Evolutionary conservation across 306 rosid genomes (phyloP).

Genomic region (Vigna radiata): DNA sequence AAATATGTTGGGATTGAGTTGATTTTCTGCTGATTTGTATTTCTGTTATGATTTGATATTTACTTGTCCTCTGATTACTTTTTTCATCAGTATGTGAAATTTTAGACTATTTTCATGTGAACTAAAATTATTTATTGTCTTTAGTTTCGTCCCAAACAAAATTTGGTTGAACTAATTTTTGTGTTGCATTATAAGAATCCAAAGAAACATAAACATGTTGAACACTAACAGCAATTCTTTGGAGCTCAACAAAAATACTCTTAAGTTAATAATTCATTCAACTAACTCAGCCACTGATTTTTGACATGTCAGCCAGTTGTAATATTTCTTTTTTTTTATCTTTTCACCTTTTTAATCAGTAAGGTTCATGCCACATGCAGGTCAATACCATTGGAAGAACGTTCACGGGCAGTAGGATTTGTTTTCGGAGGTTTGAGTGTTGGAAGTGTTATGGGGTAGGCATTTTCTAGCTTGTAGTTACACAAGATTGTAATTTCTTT

Average conservation of each 20-base stretch:
- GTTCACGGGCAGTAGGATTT: constrained; percentile 96
- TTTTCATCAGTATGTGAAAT: constrained; percentile 25
- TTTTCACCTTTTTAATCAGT: constrained; percentile 38
- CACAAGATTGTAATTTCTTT: not conserved
- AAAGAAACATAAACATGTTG: constrained; percentile 26
- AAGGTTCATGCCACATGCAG: constrained; percentile 57
- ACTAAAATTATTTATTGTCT: not conserved
- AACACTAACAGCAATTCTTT: constrained; percentile 18
- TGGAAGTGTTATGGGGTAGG: constrained; percentile 97
- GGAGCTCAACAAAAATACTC: constrained; percentile 26
- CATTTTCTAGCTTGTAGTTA: constrained; percentile 33
- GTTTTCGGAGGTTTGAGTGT: constrained; percentile 98
- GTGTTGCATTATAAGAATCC: not conserved
- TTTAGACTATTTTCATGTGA: not conserved
- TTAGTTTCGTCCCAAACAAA: constrained; percentile 4
- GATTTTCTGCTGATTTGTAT: constrained; percentile 26
- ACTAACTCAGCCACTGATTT: not conserved
- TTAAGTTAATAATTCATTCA: constrained; percentile 21
- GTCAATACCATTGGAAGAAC: constrained; percentile 92
- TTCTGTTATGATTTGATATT: not conserved
- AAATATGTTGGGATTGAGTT: constrained; percentile 18
- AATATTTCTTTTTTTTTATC: not conserved
- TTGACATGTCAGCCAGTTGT: constrained; percentile 11
- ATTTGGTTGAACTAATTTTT: constrained; percentile 1
- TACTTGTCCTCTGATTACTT: too few species aligned